Evolutionary conservation across 2,329 filamentous ascomycete genomes (phyloP).

Genomic region (Herpotrichia juniperi): DNA sequence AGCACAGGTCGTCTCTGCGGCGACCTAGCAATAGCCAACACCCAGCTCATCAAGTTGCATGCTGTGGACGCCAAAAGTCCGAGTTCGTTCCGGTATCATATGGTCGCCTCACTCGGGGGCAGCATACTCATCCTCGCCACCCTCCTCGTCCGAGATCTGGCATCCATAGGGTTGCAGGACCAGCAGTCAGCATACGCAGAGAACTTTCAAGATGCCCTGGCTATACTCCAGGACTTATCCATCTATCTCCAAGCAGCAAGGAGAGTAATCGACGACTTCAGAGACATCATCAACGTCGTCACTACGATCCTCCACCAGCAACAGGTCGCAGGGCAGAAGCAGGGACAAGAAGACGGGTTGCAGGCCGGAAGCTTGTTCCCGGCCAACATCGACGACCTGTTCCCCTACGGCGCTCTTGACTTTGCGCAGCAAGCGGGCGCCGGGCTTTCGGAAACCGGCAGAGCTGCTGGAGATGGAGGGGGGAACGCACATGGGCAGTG

Average conservation of each 20-base stretch:
- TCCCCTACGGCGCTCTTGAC: slow-evolving; percentile 32
- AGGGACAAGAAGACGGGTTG: not conserved
- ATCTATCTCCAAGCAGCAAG: slow-evolving; percentile 20
- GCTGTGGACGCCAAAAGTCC: slow-evolving; percentile 7
- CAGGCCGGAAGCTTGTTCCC: slow-evolving; percentile 11
- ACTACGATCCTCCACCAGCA: slow-evolving; percentile 2
- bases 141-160: slow-evolving; percentile 22
- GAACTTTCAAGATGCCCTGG: slow-evolving; percentile 17
- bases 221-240: slow-evolving; percentile 22
- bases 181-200: slow-evolving; percentile 10
- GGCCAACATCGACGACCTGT: slow-evolving; percentile 19
- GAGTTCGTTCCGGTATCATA: slow-evolving; percentile 21
- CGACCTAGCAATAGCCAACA: slow-evolving; percentile 20
- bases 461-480: not conserved
- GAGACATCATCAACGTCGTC: slow-evolving; percentile 16
- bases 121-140: slow-evolving; percentile 27
- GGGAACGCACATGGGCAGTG: not conserved
- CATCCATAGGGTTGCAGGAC: slow-evolving; percentile 10
- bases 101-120: slow-evolving; percentile 22
- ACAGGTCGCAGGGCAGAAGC: slow-evolving; percentile 2
- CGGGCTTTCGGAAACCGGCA: not conserved
- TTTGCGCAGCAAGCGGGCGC: slow-evolving; percentile 17
- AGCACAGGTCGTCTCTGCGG: slow-evolving; percentile 17
- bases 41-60: slow-evolving; percentile 18
- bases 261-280: slow-evolving; percentile 29